Evolutionary conservation across 768 basidiomycete genomes (phyloP).

Genomic region (Boletellus emodensis): DNA sequence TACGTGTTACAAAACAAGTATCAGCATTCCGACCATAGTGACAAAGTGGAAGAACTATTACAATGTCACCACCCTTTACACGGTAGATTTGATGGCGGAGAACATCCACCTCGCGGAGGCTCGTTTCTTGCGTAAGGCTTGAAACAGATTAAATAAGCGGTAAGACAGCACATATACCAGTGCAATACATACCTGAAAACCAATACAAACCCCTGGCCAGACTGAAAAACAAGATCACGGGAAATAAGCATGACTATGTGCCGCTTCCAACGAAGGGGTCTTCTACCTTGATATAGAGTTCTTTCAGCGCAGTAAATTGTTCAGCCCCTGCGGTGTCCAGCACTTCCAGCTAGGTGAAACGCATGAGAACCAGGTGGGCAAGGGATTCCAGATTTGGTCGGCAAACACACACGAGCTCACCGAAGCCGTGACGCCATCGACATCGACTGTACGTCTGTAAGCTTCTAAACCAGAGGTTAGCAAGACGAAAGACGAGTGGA

Average conservation of each 20-base stretch:
- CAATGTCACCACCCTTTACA: conserved; percentile 67
- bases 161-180: background rate
- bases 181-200: conserved; percentile 60
- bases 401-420: conserved; percentile 38
- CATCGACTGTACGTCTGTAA: conserved; percentile 60
- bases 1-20: conserved; percentile 20
- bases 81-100: conserved; percentile 79
- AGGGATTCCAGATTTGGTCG: conserved; percentile 2
- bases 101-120: conserved; percentile 73
- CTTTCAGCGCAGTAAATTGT: conserved; percentile 77
- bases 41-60: conserved; percentile 27
- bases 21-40: conserved; percentile 2
- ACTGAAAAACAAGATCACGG: conserved; percentile 32
- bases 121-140: conserved; percentile 79
- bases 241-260: background rate
- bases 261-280: background rate
- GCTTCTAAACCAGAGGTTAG: conserved; percentile 47
- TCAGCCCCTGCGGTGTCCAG: conserved; percentile 85
- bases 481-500: background rate
- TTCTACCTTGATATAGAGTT: conserved; percentile 73
- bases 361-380: conserved; percentile 11
- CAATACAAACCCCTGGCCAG: conserved; percentile 73
- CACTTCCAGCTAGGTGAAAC: conserved; percentile 60
- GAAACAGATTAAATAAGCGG: background rate
- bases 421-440: conserved; percentile 60